Evolutionary conservation across 2,329 filamentous ascomycete species (phyloP).

Genomic region (Graphilbum fragrans): DNA sequence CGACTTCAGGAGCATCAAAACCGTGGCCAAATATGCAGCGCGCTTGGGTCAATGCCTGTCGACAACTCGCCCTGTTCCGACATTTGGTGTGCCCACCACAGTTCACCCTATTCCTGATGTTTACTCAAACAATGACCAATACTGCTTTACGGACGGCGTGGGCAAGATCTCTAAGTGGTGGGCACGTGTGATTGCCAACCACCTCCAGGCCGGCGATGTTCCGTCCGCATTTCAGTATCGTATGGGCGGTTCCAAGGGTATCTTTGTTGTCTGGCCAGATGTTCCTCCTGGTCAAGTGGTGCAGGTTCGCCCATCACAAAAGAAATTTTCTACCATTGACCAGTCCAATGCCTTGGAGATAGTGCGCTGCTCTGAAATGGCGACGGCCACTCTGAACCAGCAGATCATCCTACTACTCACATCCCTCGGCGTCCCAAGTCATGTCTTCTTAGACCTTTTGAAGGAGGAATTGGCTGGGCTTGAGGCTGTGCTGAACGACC

Average conservation of each 20-base stretch:
- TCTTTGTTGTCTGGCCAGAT: constrained; percentile 64
- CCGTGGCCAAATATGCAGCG: constrained; percentile 82
- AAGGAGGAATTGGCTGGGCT: constrained; percentile 55
- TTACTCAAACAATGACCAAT: constrained; percentile 46
- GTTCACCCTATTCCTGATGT: constrained; percentile 56
- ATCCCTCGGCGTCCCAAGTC: constrained; percentile 56
- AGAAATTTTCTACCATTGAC: constrained; percentile 60
- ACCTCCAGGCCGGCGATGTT: constrained; percentile 49
- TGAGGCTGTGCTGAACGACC: constrained; percentile 55
- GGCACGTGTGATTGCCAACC: constrained; percentile 58
- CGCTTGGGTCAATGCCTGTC: constrained; percentile 92
- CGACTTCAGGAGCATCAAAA: constrained; percentile 64
- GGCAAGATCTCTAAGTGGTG: constrained; percentile 80
- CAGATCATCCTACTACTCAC: constrained; percentile 84
- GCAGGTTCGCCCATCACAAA: constrained; percentile 70
- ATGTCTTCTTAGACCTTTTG: constrained; percentile 57
- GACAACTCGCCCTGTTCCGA: constrained; percentile 65
- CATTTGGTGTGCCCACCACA: constrained; percentile 46
- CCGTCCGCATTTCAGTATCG: constrained; percentile 89
- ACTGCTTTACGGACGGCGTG: constrained; percentile 81
- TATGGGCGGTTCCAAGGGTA: constrained; percentile 83
- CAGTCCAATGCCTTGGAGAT: constrained; percentile 65
- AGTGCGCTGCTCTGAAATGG: constrained; percentile 65
- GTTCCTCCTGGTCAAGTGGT: constrained; percentile 48
- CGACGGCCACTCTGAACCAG: constrained; percentile 71